Evolutionary conservation across 2,329 filamentous ascomycete genomes (phyloP).

Genomic region (Botrytis deweyae): DNA sequence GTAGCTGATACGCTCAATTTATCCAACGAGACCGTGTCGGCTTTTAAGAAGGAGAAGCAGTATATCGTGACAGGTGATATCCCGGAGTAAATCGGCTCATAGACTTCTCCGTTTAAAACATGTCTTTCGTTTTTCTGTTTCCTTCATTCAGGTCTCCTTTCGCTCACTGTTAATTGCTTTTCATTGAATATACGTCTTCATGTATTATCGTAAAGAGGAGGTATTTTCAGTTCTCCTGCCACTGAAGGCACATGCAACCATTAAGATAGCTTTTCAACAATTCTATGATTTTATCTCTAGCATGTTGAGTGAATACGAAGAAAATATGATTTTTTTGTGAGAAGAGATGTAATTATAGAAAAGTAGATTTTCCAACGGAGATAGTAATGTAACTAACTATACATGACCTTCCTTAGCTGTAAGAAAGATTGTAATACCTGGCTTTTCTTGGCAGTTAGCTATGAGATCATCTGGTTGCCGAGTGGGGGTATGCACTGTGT

Average conservation of each 20-base stretch:
- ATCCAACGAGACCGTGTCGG: constrained; percentile 42
- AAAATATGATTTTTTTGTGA: too few relatives aligned
- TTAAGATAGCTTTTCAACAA: not conserved
- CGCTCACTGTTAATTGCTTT: not conserved
- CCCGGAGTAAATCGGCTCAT: not conserved
- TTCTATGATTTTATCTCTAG: not conserved
- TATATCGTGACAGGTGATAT: constrained; percentile 43
- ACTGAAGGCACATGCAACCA: not conserved
- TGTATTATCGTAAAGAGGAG: not conserved
- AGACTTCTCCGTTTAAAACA: rapidly evolving
- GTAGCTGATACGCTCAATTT: constrained; percentile 55
- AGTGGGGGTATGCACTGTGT: not conserved
- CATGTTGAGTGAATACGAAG: not conserved
- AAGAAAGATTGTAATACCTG: not conserved
- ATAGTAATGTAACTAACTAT: not conserved
- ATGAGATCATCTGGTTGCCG: not conserved
- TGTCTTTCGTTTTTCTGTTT: not conserved
- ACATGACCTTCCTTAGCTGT: not conserved
- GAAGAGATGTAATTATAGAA: not conserved
- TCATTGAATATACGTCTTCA: not conserved
- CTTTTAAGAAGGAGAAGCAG: constrained; percentile 48
- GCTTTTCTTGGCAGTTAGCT: not conserved
- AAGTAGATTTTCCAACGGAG: not conserved
- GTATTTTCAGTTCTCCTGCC: not conserved
- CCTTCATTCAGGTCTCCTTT: too few relatives aligned